Evolutionary conservation across 2,329 filamentous ascomycete genomes (phyloP).

Genomic region (Epichloe gansuensis): DNA sequence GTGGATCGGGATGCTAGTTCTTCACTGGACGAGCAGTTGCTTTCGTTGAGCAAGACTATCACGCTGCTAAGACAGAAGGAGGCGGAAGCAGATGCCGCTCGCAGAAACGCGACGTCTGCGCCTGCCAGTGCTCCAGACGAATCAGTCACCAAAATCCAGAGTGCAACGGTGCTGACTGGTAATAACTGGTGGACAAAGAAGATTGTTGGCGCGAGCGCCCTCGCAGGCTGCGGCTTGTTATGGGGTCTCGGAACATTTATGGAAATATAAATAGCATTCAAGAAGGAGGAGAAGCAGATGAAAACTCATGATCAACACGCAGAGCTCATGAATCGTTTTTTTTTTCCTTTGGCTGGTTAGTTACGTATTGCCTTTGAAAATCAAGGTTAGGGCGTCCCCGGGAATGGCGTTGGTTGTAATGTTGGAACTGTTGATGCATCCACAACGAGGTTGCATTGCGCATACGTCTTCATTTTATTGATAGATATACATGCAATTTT

Average conservation of each 20-base stretch:
- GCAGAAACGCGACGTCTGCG: conserved; percentile 15
- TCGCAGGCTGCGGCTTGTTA: conserved; percentile 48
- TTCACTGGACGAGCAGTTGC: conserved; percentile 59
- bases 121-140: conserved; percentile 18
- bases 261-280: conserved; percentile 15
- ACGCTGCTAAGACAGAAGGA: conserved; percentile 38
- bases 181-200: conserved; percentile 58
- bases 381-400: too few species aligned
- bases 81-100: conserved; percentile 29
- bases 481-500: not conserved
- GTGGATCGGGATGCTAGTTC: conserved; percentile 53
- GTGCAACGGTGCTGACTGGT: conserved; percentile 49
- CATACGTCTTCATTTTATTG: not conserved
- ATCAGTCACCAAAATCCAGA: conserved; percentile 18
- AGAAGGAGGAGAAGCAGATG: too few species aligned
- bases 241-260: conserved; percentile 47
- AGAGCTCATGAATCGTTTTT: not conserved
- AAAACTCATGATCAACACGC: too few species aligned
- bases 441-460: not conserved
- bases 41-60: conserved; percentile 61
- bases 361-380: too few species aligned
- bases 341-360: not conserved
- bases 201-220: conserved; percentile 45
- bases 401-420: not conserved
- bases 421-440: not conserved